phyloP scores from a whole-genome alignment of 2,329 filamentous ascomycete genomes.

The Alternaria dauci region DNA sequence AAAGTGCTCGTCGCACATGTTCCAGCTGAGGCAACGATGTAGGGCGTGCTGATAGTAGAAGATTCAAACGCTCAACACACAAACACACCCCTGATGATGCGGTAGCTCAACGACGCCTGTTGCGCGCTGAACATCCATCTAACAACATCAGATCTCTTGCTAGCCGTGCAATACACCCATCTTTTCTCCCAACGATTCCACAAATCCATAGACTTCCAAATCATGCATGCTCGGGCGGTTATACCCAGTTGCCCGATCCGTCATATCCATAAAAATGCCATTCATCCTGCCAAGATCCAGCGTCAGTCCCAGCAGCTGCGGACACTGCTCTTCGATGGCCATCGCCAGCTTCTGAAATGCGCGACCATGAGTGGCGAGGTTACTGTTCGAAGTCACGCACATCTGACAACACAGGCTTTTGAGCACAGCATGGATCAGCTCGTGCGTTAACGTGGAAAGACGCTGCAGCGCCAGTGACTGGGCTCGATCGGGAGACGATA shows the following conservation, averaged over 20 bases:
- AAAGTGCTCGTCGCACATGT: no score
- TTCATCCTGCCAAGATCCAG: not conserved
- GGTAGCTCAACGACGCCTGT: no score
- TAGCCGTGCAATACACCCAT: not conserved
- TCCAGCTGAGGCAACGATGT: no score
- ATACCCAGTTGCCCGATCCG: fast-evolving
- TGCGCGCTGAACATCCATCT: not conserved
- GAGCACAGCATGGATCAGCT: not conserved
- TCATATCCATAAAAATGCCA: not conserved
- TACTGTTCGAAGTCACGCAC: not conserved
- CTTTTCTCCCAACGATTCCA: not conserved
- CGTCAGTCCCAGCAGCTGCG: not conserved
- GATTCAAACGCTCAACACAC: no score
- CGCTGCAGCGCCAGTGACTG: not conserved
- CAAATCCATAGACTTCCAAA: not conserved
- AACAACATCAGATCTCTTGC: not conserved
- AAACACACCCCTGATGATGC: no score
- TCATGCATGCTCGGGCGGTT: not conserved
- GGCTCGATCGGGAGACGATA: fast-evolving
- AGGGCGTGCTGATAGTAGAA: no score
- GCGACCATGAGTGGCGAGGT: not conserved
- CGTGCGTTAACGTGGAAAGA: not conserved
- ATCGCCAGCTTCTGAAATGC: not conserved
- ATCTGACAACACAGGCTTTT: not conserved
- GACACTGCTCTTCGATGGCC: not conserved